Evolutionary conservation across 139 green algal species (phyloP).

Genomic region (Chlamydomonas schloesseri): DNA sequence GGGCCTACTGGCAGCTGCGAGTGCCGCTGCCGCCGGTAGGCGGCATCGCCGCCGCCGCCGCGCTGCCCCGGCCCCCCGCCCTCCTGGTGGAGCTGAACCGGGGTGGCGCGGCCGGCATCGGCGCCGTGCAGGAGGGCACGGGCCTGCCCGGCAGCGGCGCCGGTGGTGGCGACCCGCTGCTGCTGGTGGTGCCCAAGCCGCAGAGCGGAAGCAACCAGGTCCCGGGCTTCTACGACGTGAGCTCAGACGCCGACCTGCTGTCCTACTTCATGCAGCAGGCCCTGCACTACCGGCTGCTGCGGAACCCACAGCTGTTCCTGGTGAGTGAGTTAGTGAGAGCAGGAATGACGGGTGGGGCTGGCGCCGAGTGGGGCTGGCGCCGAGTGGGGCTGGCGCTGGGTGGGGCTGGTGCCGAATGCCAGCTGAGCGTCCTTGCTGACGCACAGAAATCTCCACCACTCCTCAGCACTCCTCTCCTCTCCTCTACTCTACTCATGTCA

Average conservation of each 20-base stretch:
- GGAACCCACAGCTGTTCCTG: neutral
- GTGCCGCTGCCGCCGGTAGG: neutral
- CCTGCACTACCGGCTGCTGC: neutral
- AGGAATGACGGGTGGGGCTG: too few species aligned
- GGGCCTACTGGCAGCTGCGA: slow-evolving; percentile 18
- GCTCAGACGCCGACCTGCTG: neutral
- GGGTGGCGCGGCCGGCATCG: neutral
- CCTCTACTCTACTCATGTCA: too few species aligned
- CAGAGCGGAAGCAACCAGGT: neutral
- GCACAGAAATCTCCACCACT: too few species aligned
- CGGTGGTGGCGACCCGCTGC: slow-evolving; percentile 27
- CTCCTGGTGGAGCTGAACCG: slow-evolving; percentile 23
- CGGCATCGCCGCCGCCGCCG: neutral
- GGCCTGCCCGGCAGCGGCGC: too few species aligned
- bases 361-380: too few species aligned
- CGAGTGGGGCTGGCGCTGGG: too few species aligned
- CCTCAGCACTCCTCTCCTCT: too few species aligned
- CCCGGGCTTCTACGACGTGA: slow-evolving; percentile 4
- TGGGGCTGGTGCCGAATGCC: too few species aligned
- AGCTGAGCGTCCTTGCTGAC: too few species aligned
- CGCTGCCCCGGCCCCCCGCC: neutral
- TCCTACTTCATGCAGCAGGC: slow-evolving; percentile 20
- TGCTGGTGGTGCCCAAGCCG: slow-evolving; percentile 10
- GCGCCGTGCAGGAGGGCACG: too few species aligned
- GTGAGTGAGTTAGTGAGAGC: too few species aligned